These are phyloP conservation scores for Thuja plicata DNA, from an alignment of 83 land plant genomes.

Conservation along the genomic window DNA sequence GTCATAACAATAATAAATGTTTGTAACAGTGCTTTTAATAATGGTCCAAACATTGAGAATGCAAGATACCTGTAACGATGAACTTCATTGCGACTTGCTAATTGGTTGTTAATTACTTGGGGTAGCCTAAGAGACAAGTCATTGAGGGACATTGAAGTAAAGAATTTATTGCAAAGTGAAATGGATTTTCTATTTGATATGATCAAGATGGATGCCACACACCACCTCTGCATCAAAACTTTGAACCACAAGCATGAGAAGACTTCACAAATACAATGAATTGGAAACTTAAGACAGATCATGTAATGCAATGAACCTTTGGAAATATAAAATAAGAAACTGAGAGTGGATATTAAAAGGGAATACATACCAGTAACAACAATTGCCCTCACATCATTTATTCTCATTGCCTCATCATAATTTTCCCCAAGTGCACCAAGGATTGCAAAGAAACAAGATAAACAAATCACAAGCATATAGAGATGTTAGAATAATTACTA, in stretches of 20 bases:
- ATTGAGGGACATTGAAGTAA: no score
- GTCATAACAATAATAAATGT: no score
- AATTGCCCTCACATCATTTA: slow-evolving; percentile 92
- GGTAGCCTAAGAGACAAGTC: no score
- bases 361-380: slow-evolving; percentile 61
- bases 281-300: slow-evolving; percentile 3
- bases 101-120: no score
- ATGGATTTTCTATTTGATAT: no score
- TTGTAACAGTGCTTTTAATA: no score
- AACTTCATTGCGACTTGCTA: no score
- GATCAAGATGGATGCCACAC: no score
- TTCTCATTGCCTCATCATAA: slow-evolving; percentile 65
- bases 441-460: slow-evolving; percentile 40
- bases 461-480: not conserved
- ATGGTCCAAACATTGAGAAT: no score
- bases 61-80: no score
- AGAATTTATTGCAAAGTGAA: no score
- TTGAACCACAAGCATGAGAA: slow-evolving; percentile 93
- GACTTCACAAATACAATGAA: slow-evolving; percentile 35
- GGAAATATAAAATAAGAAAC: not conserved
- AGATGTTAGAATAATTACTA: not conserved
- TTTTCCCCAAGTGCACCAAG: slow-evolving; percentile 62
- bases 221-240: no score
- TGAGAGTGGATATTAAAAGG: not conserved
- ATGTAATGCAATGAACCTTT: not conserved